Evolutionary conservation across 371 early-diverging fungal genomes (phyloP).

Genomic region (Haplosporangium sp.): DNA sequence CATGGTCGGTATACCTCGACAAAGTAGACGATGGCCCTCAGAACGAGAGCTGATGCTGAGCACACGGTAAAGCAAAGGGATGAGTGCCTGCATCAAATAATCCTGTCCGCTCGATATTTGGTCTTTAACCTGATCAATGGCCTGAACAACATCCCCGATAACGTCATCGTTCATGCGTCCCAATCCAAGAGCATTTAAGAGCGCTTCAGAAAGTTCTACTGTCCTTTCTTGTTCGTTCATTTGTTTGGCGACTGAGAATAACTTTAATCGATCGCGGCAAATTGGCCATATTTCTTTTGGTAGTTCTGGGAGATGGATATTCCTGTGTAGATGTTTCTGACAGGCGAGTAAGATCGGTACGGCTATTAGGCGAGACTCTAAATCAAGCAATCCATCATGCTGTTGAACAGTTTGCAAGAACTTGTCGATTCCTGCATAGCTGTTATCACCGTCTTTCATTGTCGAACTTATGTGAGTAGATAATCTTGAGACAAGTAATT

Average conservation of each 20-base stretch:
- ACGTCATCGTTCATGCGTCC: slow-evolving; percentile 38
- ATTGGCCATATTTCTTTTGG: slow-evolving; percentile 17
- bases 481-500: slow-evolving; percentile 13
- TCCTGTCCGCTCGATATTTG: neutral
- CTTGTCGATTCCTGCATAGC: neutral
- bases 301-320: slow-evolving; percentile 2
- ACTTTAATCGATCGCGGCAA: slow-evolving; percentile 17
- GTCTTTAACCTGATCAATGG: neutral
- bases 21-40: slow-evolving; percentile 34
- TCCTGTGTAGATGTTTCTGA: slow-evolving; percentile 12
- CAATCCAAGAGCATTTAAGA: slow-evolving; percentile 11
- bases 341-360: slow-evolving; percentile 22
- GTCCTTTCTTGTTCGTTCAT: neutral
- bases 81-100: neutral
- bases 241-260: neutral
- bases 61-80: slow-evolving; percentile 31
- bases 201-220: neutral
- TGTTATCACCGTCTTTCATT: neutral
- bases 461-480: neutral
- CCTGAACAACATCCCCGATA: slow-evolving; percentile 27
- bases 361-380: slow-evolving; percentile 23
- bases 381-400: slow-evolving; percentile 4
- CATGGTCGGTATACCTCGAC: slow-evolving; percentile 19
- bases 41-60: slow-evolving; percentile 41
- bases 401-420: neutral